Base-by-base conservation (phyloP, 805 yeast genomes). In the Yueomyces sinensis region DNA sequence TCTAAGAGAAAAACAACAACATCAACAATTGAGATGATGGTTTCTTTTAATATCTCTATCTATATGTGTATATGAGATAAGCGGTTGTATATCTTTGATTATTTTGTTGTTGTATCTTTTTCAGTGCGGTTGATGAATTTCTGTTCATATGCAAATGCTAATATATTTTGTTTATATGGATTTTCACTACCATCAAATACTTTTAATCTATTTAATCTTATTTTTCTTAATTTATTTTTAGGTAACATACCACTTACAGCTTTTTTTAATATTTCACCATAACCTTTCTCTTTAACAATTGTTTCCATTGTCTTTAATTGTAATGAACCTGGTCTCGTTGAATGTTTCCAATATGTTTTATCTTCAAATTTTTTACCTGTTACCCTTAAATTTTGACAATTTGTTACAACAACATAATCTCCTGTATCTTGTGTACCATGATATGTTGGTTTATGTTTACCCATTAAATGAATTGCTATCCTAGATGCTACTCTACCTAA, bases 231-330 rank as follows among this genome's bases (percentile, higher is more conserved):
- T 49, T 76, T 76, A 58, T 91, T 89, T 62, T 83, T 87, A 30
- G 98, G 98, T 37, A 91, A 67, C 99, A 91, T 91, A 37, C 93
- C 94, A 42, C 83, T 77, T 5, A 91, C 98, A 2, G 99, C 97
- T 47, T 80, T 74, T 47, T 61, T 72, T 47, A 91, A 63, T 11
- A 87, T 62, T 58, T 91, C 97, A n/a, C 83, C 77, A 46, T 75
- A 82, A 6, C 99, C 98, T 48, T 78, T 75, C 54, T 86, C 77
- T 32, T 64, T 72, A 28, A 74, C 72, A 57, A 87, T 61, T 41
- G 72, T 76, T 37, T 75, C 75, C 91, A 91, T 80, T 17, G 95
- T 76, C 30, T 76, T 70, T 46, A 82, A 74, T 48, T 81, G 80
- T 48, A 91, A 74, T 27, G 84, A 74, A 32, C 98, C 98, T 3